Evolutionary conservation across 108 stramenopile species (phyloP).

Genomic region (Conticribra guillardii): DNA sequence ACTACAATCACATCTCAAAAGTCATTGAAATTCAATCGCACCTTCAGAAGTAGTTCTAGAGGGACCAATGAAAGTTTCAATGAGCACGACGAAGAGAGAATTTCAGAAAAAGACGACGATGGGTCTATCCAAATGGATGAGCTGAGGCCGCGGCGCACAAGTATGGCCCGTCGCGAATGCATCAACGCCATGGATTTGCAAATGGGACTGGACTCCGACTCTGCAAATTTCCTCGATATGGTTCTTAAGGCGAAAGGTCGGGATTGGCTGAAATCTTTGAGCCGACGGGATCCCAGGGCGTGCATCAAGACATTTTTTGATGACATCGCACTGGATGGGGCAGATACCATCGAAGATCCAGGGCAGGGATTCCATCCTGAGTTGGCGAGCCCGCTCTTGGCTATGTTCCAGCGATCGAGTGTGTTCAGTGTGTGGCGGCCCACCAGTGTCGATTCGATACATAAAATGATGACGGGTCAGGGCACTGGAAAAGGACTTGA

Average conservation of each 20-base stretch:
- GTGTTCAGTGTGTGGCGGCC: slow-evolving; percentile 59
- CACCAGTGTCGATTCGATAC: slow-evolving; percentile 48
- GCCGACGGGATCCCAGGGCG: slow-evolving; percentile 36
- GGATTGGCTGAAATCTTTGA: slow-evolving; percentile 47
- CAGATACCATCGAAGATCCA: slow-evolving; percentile 45
- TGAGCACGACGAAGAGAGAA: too few species aligned
- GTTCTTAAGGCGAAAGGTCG: slow-evolving; percentile 25
- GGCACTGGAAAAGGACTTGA: slow-evolving; percentile 59
- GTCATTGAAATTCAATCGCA: too few species aligned
- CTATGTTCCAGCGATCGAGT: slow-evolving; percentile 39
- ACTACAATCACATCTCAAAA: too few species aligned
- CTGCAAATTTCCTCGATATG: slow-evolving; percentile 44
- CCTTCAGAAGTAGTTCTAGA: too few species aligned
- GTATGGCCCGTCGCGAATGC: slow-evolving; percentile 17
- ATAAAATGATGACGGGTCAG: slow-evolving; percentile 51
- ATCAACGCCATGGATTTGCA: slow-evolving; percentile 22
- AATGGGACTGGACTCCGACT: slow-evolving; percentile 35
- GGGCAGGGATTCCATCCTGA: slow-evolving; percentile 39
- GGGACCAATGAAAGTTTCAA: too few species aligned
- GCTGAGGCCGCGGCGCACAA: neutral
- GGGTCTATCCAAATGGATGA: too few species aligned
- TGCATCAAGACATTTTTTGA: slow-evolving; percentile 49
- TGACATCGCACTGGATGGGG: slow-evolving; percentile 53
- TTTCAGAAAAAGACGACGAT: too few species aligned
- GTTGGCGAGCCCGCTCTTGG: slow-evolving; percentile 37